These are phyloP conservation scores for Cochlearia excelsa DNA, from an alignment of 345 rosid species.

Conservation along the genomic window DNA sequence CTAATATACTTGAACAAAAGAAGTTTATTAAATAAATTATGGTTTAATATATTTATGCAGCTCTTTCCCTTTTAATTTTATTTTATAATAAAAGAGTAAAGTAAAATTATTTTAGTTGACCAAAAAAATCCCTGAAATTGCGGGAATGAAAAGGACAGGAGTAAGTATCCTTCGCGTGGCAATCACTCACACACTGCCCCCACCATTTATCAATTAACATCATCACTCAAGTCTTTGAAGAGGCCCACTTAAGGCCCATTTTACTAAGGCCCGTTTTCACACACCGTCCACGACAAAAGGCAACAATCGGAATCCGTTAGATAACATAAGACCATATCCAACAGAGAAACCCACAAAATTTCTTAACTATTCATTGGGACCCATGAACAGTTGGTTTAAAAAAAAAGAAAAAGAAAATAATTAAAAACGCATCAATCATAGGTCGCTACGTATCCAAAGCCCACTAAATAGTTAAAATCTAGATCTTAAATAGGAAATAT, in stretches of 20 bases:
- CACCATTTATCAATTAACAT: background rate
- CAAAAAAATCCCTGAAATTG: conserved; percentile 22
- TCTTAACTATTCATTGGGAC: too few relatives aligned
- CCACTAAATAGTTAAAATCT: too few relatives aligned
- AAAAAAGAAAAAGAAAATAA: too few relatives aligned
- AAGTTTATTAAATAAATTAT: background rate
- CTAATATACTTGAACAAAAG: background rate
- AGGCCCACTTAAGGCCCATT: conserved; percentile 20
- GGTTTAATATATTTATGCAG: background rate
- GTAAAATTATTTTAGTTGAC: conserved; percentile 22
- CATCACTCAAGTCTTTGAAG: background rate
- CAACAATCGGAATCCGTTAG: too few relatives aligned
- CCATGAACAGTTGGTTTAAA: too few relatives aligned
- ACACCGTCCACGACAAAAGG: too few relatives aligned
- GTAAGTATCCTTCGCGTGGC: conserved; percentile 30
- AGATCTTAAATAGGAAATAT: too few relatives aligned
- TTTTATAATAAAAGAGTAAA: background rate
- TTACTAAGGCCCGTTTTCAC: too few relatives aligned
- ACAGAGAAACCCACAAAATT: too few relatives aligned
- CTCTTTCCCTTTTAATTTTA: background rate
- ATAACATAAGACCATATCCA: too few relatives aligned
- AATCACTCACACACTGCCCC: conserved; percentile 20
- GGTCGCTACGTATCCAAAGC: too few relatives aligned
- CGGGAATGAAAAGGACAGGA: conserved; percentile 13
- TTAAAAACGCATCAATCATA: too few relatives aligned